Evolutionary conservation across 495 filamentous ascomycete genomes (phyloP), one percentile per base, ranked within the genome.

Genomic region (Penicillium silybi): DNA sequence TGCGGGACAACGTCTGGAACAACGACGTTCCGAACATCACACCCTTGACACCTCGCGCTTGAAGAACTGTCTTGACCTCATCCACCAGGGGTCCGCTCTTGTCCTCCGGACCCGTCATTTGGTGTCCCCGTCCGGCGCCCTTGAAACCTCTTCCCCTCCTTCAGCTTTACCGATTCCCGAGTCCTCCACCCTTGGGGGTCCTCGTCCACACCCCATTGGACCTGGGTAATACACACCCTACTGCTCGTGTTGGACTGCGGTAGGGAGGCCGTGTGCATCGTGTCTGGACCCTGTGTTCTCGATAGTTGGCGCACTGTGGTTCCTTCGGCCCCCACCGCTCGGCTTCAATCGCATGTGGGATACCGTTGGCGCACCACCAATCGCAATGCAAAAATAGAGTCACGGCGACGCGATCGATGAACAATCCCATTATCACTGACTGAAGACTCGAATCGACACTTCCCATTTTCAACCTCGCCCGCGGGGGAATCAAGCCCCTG

Each of bases 311-410:
- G 18, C 8, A 9, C 15, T 29, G 8, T 44, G 17, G 15, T 43
- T 25, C 20, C 19, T 26, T 32, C 25, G 15, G 9, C 9, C 25
- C 9, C 35, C 38, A 40, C 37, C n/a, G 38, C 38, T 41, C 25
- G 29, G 23, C 18, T 17, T 45, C 49, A 50, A 54, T 56, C 53
- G 53, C 59, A 52, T 52, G 50, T 63, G 44, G 48, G 56, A 58
- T 59, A 41, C 44, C n/a, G 41, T 57, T 43, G 50, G 60, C 60
- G 64, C 56, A 57, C 44, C 55, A 26, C 51, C 61, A 53, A 68
- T 71, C 69, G 67, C 66, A 59, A 74, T 74, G 71, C 71, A 51
- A 72, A 70, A 61, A 51, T 72, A 69, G 64, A 64, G 61, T 54
- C 18, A 56, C 56, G 48, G 53, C 44, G 50, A 58, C 55, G 59